Conservation (phyloP, 495 filamentous ascomycete genomes). For the Evansstolkia leycettana region DNA sequence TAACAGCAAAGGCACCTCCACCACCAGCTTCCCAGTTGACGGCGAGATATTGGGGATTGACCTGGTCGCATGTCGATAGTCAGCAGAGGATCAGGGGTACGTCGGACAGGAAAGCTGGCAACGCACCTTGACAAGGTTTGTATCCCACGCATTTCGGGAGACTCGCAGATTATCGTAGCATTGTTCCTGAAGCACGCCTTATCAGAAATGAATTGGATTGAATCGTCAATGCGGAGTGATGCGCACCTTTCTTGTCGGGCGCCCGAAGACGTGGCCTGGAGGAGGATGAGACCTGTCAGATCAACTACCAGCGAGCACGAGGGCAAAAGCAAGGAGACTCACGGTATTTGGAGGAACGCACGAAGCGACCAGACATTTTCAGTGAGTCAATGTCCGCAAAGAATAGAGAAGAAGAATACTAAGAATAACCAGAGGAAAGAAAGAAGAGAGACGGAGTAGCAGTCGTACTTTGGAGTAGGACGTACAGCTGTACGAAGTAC, state of each 20-base stretch:
- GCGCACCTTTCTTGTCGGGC: constrained; percentile 75
- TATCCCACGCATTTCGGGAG: constrained; percentile 97
- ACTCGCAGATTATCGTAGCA: constrained; percentile 95
- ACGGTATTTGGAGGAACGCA: constrained; percentile 98
- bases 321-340: constrained; percentile 27
- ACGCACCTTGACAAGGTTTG: constrained; percentile 86
- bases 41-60: constrained; percentile 87
- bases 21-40: constrained; percentile 98
- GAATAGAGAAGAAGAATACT: neutral
- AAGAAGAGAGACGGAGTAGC: constrained; percentile 4
- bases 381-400: neutral
- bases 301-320: constrained; percentile 1
- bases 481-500: too few relatives aligned
- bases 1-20: constrained; percentile 93
- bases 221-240: constrained; percentile 4
- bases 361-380: constrained; percentile 88
- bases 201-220: constrained; percentile 6
- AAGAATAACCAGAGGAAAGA: constrained; percentile 4
- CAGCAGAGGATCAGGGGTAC: constrained; percentile 16
- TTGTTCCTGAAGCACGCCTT: constrained; percentile 45
- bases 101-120: neutral
- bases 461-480: neutral
- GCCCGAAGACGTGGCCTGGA: constrained; percentile 93
- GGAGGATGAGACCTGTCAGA: too few relatives aligned
- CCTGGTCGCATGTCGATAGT: constrained; percentile 40